Evolutionary conservation across 202 grass and related monocot species (phyloP), one percentile per base, ranked within the genome.

Genomic region (Saccharum hybrid): DNA sequence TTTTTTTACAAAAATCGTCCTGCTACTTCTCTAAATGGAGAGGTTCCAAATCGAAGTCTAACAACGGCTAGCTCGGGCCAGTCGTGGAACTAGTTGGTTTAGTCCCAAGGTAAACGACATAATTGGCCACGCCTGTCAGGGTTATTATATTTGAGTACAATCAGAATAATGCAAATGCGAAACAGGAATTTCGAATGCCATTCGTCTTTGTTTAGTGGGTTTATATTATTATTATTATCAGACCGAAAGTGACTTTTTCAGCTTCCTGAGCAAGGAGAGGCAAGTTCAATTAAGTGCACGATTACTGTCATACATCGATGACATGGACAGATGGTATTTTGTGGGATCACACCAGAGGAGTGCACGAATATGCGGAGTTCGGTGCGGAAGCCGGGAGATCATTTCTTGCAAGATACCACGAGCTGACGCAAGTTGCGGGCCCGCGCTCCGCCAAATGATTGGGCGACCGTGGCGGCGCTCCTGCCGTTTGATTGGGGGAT

Each of bases 321-420:
- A 45, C 0, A 11, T 6, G 46, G 70, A 86, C 61, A n/a, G 9
- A 69, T 63, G 51, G 51, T 23, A 63, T 87, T 39, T 7, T 3
- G 7, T 2, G 31, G 31, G 31, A 33, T 33, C 31, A 3, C 31
- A 26, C 26, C 26, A 8, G n/a, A 22, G 23, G 68, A 31, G 45
- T 40, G 26, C 70, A 67, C 10, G 78, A 87, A 87, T 87, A 76
- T 87, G 48, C 85, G 38, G n/a, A 4, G 26, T 49, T 87, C 10
- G 75, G 38, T 87, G 71, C 78, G 57, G 3, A 26, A 26, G 26
- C 26, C 26, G 26, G 26, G 26, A 82, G 78, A 87, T 76, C 38
- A 81, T 86, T 87, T 72, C 78, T 70, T 87, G 77, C 28, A 87
- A 87, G 85, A 87, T 63, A 82, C 85, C n/a, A n/a, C n/a, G n/a